These are phyloP conservation scores for Pythium phragmiticola DNA, from an alignment of 352 stramenopile species.

Conservation along the genomic window DNA sequence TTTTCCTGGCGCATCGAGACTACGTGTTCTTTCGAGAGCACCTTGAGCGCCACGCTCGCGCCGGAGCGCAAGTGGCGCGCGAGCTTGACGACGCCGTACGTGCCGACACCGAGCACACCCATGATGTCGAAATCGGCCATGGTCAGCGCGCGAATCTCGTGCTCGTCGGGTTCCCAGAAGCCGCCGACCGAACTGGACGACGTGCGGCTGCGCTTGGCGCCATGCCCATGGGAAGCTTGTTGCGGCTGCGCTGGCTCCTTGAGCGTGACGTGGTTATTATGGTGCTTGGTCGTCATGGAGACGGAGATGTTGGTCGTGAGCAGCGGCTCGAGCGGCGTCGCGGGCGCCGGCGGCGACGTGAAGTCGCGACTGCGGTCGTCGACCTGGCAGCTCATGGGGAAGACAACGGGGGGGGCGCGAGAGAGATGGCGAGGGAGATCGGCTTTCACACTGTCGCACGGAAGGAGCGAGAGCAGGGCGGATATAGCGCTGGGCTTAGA, in stretches of 20 bases:
- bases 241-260: conserved; percentile 14
- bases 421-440: background rate
- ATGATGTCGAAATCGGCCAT: conserved; percentile 67
- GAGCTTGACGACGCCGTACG: conserved; percentile 80
- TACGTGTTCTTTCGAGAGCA: conserved; percentile 73
- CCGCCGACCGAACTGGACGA: conserved; percentile 29
- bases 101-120: conserved; percentile 69
- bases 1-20: conserved; percentile 75
- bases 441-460: conserved; percentile 1
- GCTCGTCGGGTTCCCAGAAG: conserved; percentile 35
- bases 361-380: conserved; percentile 14
- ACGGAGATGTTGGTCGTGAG: conserved; percentile 25
- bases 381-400: conserved; percentile 23
- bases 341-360: background rate
- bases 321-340: conserved; percentile 19
- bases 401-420: background rate
- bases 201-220: conserved; percentile 22
- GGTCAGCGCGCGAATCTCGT: conserved; percentile 38
- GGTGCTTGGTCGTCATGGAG: conserved; percentile 13
- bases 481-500: background rate
- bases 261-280: conserved; percentile 1
- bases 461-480: background rate
- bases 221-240: background rate
- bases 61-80: conserved; percentile 60
- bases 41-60: conserved; percentile 68